A percentile compares a stretch with the other conserved stretches of the same genome.
phyloP scores from a whole-genome alignment of 2,329 filamentous ascomycete species.

The Diaporthe humulicola region DNA sequence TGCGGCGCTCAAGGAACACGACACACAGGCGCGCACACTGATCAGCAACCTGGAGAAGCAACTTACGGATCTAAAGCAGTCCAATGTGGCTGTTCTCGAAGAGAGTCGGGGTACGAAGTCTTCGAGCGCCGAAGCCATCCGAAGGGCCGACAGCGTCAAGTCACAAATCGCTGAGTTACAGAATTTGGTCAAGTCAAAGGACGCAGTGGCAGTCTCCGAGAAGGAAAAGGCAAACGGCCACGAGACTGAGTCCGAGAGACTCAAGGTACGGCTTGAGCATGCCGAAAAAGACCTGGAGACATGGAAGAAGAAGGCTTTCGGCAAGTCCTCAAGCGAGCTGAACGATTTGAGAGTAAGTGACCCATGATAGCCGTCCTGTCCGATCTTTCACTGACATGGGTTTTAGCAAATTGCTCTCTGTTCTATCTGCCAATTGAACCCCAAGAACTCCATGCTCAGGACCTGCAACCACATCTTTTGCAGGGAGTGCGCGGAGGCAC shows the following conservation, averaged over 20 bases:
- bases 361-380: not conserved
- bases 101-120: constrained; percentile 84
- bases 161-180: constrained; percentile 84
- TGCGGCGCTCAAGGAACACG: constrained; percentile 90
- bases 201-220: constrained; percentile 67
- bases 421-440: constrained; percentile 90
- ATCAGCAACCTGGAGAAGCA: constrained; percentile 93
- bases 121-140: constrained; percentile 76
- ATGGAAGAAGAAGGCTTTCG: constrained; percentile 86
- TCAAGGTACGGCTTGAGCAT: constrained; percentile 82
- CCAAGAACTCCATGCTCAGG: constrained; percentile 94
- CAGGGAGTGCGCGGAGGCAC: constrained; percentile 88
- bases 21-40: constrained; percentile 80
- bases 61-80: constrained; percentile 83
- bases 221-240: constrained; percentile 71
- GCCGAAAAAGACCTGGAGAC: constrained; percentile 85
- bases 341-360: constrained; percentile 84
- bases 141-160: constrained; percentile 79
- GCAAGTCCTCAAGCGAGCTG: constrained; percentile 85
- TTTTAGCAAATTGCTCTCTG: constrained; percentile 82
- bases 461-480: constrained; percentile 97
- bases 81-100: constrained; percentile 76
- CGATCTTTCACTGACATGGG: constrained; percentile 49
- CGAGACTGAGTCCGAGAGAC: constrained; percentile 83
- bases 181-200: constrained; percentile 80